Evolutionary conservation across 441 rosid species (phyloP), one percentile per base, ranked within the genome.

Genomic region (Populus hybrid): DNA sequence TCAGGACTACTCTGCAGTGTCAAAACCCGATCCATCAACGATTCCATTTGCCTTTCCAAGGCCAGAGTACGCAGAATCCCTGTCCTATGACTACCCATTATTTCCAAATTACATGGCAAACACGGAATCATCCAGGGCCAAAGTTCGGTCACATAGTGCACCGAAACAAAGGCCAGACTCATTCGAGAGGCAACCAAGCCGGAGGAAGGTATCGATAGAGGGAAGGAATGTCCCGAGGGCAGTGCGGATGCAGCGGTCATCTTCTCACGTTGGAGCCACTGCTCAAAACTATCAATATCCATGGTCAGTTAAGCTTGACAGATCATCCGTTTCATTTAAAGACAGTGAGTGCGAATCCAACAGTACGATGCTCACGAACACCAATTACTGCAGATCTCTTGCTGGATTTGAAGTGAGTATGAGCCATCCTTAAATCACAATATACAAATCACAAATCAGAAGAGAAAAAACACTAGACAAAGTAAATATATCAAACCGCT

Each of bases 81-180:
- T 87, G 90, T 70, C 83, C 86, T 21, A 83, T 26, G 86, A 87
- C 21, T 86, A 85, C 83, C 84, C 88, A 0, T 87, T 87, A 73
- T 88, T 87, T 76, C 98, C 99, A 71, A 96, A 85, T 86, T 92
- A 92, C 89, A 96, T 96, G 99, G 85, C 97, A 71, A 89, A 85
- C 81, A 96, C 98, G 3, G 89, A 91, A 81, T 94, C 97, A 23
- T 96, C 97, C 14, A 88, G 79, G 85, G 98, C 98, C 4, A 94
- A 96, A 81, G 83, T 73, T 3, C 86, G 99, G 77, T 94, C 98
- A 0, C 81, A 82, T 8, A 96, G 98, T 70, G 96, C 96, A 11
- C 98, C 99, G 0, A 96, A 86, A 75, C 91, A 87, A 26, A 89
- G 99, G 32, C 92, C 92, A 0, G 90, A 86, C 53, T 76, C 87